Base-by-base conservation (phyloP, 2,329 filamentous ascomycete species). In the Tothia fuscella region DNA sequence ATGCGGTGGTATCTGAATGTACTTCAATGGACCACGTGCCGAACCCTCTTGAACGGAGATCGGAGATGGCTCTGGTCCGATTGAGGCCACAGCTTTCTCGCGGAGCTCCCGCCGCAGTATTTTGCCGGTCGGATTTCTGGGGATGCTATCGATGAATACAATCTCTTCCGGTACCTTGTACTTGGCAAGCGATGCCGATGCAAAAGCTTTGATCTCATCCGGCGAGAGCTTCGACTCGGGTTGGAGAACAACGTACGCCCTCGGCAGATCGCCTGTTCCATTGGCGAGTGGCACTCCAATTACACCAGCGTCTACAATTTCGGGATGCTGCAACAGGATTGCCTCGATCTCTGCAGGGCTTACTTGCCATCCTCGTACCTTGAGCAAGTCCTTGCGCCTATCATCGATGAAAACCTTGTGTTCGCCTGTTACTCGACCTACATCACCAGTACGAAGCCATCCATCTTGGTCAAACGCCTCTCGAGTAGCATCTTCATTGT, bases 41-140 rank as follows among this genome's bases (percentile, higher is more conserved):
- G n/a, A n/a, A n/a, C n/a, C n/a, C n/a, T n/a, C n/a, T n/a, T n/a
- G n/a, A n/a, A n/a, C n/a, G n/a, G n/a, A n/a, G 35, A 12, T 17
- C 21, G 5, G 10, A 6, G 13, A 17, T n/a, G 4, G 22, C 7
- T 9, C 22, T 14, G 22, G 35, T 17, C 14, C 2, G 3, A 16
- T 7, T n/a, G 20, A 4, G 25, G 25, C n/a, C 17, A 19, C 38
- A 10, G 47, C 45, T 25, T 31, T 16, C 16, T 46, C 45, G 4
- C 41, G 30, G 25, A 47, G 21, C 20, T 35, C 3, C 6, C 41
- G 41, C 20, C 46, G 45, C 21, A 46, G 32, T 12, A 48, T 48
- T 39, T 49, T 49, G 16, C 47, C 47, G 12, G 43, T 41, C 20
- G 47, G 19, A 33, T 38, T 46, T 34, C 48, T 49, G 10, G 47